Conservation (phyloP, 2,329 filamentous ascomycete species). For the Aspergillus sp. region DNA sequence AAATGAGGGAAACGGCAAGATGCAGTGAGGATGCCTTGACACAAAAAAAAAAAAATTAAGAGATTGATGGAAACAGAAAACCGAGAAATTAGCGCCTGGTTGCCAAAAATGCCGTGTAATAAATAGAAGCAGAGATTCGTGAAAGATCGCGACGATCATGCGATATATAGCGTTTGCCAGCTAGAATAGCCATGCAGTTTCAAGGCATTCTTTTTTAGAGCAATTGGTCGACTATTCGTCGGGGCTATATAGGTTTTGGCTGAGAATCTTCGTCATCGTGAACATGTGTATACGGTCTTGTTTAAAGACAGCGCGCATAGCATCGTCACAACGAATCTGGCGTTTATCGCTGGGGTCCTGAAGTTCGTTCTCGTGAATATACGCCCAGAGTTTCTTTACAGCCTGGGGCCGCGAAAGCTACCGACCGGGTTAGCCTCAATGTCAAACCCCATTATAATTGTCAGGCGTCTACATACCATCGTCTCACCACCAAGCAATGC, state of each 20-base stretch:
- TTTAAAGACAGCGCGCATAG: conserved; percentile 90
- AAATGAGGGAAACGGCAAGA: not conserved
- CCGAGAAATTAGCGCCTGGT: conserved; percentile 26
- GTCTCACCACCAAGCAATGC: conserved; percentile 46
- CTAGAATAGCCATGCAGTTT: conserved; percentile 9
- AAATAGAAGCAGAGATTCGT: conserved; percentile 26
- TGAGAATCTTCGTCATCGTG: conserved; percentile 96
- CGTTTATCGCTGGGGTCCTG: conserved; percentile 91
- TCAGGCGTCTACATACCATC: conserved; percentile 33
- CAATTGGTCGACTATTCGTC: conserved; percentile 58
- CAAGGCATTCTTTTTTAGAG: conserved; percentile 12
- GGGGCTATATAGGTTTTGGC: conserved; percentile 81
- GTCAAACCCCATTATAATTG: not conserved
- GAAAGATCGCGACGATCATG: conserved; percentile 16
- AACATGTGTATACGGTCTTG: conserved; percentile 95
- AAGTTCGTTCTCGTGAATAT: conserved; percentile 84
- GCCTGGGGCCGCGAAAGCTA: conserved; percentile 91
- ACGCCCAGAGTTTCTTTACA: conserved; percentile 93
- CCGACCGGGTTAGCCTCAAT: conserved; percentile 19
- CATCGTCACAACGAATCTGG: conserved; percentile 89
- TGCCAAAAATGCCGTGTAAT: conserved; percentile 31
- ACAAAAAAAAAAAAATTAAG: not conserved
- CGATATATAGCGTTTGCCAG: conserved; percentile 1
- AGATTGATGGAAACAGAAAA: conserved; percentile 12
- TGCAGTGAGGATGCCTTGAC: conserved; percentile 2